A percentile compares a stretch with the other conserved stretches of the same genome.
phyloP scores from a whole-genome alignment of 345 rosid genomes.

The Rhodamnia argentea region DNA sequence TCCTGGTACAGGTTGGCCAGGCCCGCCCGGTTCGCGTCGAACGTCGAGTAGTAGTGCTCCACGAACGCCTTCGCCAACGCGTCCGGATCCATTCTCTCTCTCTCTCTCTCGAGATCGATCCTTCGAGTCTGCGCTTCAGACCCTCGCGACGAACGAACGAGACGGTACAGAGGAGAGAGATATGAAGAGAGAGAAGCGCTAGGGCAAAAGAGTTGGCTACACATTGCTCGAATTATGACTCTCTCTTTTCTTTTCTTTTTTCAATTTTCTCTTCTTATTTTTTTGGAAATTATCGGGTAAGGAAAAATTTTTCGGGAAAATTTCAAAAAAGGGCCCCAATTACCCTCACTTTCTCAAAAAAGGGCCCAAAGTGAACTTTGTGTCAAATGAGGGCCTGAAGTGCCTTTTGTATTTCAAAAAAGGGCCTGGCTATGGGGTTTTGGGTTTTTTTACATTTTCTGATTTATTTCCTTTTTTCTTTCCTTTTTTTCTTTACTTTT shows the following conservation, averaged over 20 bases:
- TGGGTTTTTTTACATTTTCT: no score
- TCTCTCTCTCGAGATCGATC: not conserved
- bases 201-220: not conserved
- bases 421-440: no score
- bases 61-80: slow-evolving; percentile 80
- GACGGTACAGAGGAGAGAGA: not conserved
- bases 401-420: no score
- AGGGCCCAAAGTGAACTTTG: no score
- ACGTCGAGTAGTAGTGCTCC: slow-evolving; percentile 81
- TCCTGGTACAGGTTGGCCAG: slow-evolving; percentile 77
- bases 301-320: not conserved
- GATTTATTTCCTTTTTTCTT: no score
- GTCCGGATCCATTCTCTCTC: slow-evolving; percentile 66
- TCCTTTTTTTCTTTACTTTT: no score
- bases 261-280: not conserved
- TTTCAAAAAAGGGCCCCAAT: no score
- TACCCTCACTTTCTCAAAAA: no score
- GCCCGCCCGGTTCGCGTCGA: slow-evolving; percentile 61
- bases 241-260: accelerated
- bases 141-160: not conserved
- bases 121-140: not conserved
- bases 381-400: no score
- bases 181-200: not conserved
- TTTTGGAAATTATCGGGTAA: not conserved
- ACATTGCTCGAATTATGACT: not conserved